These are phyloP conservation scores for Erythrophleum fordii DNA, from an alignment of 306 rosid genomes.

Conservation along the genomic window DNA sequence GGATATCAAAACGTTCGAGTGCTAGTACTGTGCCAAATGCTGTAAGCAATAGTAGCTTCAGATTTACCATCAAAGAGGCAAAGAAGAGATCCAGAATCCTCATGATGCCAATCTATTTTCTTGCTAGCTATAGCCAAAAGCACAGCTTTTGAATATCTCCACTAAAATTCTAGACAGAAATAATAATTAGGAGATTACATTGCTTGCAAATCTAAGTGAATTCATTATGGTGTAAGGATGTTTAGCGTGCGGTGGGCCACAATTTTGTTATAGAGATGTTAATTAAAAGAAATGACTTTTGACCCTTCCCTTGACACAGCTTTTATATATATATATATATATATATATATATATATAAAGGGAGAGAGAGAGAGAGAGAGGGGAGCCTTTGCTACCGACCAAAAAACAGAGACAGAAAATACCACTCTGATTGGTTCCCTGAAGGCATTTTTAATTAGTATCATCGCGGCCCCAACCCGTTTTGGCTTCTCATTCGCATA, in stretches of 20 bases:
- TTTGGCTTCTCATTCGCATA: no score
- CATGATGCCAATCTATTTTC: neutral
- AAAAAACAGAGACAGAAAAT: no score
- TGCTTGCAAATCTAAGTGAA: neutral
- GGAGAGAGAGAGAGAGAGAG: no score
- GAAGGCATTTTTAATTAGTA: no score
- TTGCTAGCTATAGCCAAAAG: neutral
- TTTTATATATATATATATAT: no score
- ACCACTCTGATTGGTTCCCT: no score
- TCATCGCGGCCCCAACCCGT: no score
- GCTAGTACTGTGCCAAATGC: neutral
- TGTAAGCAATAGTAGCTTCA: neutral
- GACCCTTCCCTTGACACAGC: neutral
- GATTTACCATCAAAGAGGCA: conserved; percentile 1
- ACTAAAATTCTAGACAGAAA: neutral
- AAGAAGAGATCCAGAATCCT: neutral
- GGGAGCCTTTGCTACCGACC: no score
- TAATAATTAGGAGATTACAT: neutral
- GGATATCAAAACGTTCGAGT: neutral
- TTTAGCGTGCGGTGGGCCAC: neutral
- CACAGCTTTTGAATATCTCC: neutral
- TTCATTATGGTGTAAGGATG: neutral
- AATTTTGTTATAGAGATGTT: neutral
- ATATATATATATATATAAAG: no score
- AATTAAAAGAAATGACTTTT: neutral